Evolutionary conservation across 1,284 basidiomycete species (phyloP), one percentile per base, ranked within the genome.

Genomic region (Limonomyces culmigenus): DNA sequence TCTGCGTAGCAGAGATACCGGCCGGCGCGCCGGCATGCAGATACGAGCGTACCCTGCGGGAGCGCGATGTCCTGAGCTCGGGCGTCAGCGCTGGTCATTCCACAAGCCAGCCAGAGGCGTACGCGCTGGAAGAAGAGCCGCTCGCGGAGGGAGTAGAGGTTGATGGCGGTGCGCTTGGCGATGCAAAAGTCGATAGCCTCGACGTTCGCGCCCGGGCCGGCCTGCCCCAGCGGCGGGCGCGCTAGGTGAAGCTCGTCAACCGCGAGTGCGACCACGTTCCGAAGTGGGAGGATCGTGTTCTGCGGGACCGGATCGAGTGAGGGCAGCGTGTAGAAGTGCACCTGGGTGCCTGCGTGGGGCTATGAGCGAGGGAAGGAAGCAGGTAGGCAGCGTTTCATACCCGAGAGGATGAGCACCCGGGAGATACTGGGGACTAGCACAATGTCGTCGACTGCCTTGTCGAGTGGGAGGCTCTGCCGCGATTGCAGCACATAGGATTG

Each of bases 311-410:
- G 67, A 41, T 89, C 81, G 17, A 93, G 66, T 3, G 73, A 69
- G 1, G 88, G 88, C 1, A 91, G 58, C 0, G 71, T 67, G 45
- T 86, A 84, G 46, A 91, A 77, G 47, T 83, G 70, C 2, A 93
- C 55, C 41, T 83, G 78, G 38, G 68, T 73, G 45, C 88, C 89
- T 81, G 41, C 3, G 12, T 25, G 13, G 10, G 3, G 16, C 30
- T 23, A 32, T 20, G 10, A 19, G 29, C 13, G 14, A 23, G 6
- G 12, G n/a, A 25, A 18, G 15, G 27, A 15, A 4, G 34, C 17
- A 19, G 17, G 18, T 14, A 4, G 21, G 12, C 10, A 17, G 42
- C 33, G 47, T n/a, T n/a, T n/a, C 53, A 42, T 52, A 81, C 83
- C 80, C 29, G 75, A 80, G 30, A 81, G 59, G 12, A 89, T 65